phyloP scores from a whole-genome alignment of 2,329 filamentous ascomycete genomes.

The Talaromyces rugulosus region DNA sequence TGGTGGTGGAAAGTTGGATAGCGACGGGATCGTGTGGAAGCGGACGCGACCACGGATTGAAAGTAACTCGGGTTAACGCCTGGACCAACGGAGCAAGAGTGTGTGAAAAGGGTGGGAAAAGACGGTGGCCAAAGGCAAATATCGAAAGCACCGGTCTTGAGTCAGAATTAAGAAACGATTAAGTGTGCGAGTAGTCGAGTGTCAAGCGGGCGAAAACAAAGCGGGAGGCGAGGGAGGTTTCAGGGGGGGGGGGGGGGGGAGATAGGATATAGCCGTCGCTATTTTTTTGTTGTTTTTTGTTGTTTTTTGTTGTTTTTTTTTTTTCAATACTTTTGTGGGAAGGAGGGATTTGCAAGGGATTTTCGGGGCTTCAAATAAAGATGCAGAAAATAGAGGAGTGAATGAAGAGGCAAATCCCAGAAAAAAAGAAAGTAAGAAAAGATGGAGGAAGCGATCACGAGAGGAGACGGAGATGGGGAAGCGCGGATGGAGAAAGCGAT shows the following conservation, averaged over 20 bases:
- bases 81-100: background rate
- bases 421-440: conserved; percentile 21
- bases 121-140: background rate
- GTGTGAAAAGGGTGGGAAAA: background rate
- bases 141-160: background rate
- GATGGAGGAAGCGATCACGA: conserved; percentile 23
- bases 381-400: conserved; percentile 19
- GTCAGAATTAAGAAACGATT: conserved; percentile 8
- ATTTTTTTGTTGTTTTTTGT: conserved; percentile 9
- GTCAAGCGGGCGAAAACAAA: conserved; percentile 7
- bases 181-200: background rate
- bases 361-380: conserved; percentile 1
- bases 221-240: conserved; percentile 6
- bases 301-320: conserved; percentile 15
- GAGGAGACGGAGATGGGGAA: conserved; percentile 17
- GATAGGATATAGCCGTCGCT: conserved; percentile 1
- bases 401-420: conserved; percentile 26
- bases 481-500: conserved; percentile 14
- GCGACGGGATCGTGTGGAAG: background rate
- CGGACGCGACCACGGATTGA: background rate
- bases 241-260: conserved; percentile 8
- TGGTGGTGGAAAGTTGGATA: background rate
- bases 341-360: background rate
- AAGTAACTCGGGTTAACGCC: background rate
- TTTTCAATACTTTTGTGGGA: conserved; percentile 18